A percentile compares a stretch with the other conserved stretches of the same genome.
These are phyloP conservation scores for Chytriomyces sp. DNA, from an alignment of 192 early-diverging fungal genomes.

Conservation along the genomic window DNA sequence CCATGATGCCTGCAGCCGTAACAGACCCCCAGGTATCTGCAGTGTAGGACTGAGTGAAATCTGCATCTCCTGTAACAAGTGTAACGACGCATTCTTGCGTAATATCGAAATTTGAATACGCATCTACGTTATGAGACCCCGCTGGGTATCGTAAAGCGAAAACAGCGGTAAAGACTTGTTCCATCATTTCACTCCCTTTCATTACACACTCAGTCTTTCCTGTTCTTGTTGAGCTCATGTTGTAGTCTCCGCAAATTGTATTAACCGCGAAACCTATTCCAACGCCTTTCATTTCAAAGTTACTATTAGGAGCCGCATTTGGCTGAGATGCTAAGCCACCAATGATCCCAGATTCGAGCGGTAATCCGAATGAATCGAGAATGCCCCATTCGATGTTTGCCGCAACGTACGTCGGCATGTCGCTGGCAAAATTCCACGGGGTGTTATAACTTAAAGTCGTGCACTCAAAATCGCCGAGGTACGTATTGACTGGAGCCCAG, in stretches of 20 bases:
- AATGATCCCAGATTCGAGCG: neutral
- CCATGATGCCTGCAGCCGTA: neutral
- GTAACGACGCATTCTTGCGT: neutral
- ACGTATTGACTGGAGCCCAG: neutral
- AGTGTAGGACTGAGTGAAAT: neutral
- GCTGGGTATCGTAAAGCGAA: neutral
- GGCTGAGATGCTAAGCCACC: constrained; percentile 2
- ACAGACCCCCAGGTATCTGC: constrained; percentile 4
- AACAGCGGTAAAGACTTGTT: neutral
- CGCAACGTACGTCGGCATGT: neutral
- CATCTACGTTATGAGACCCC: neutral
- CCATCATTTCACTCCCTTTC: constrained; percentile 12
- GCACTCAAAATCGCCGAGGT: neutral
- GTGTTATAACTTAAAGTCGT: neutral
- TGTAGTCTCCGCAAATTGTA: neutral
- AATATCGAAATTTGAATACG: neutral
- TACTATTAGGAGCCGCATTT: neutral
- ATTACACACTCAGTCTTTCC: neutral
- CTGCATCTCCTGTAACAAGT: neutral
- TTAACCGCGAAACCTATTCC: constrained; percentile 5
- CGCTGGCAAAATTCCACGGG: constrained; percentile 1
- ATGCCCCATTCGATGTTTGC: neutral
- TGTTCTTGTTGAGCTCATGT: neutral
- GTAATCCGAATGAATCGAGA: neutral
- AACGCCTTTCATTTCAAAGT: constrained; percentile 1